A percentile compares a stretch with the other conserved stretches of the same genome.
These are phyloP conservation scores for Globisporangium okanoganense DNA, from an alignment of 352 stramenopile species.

Conservation along the genomic window DNA sequence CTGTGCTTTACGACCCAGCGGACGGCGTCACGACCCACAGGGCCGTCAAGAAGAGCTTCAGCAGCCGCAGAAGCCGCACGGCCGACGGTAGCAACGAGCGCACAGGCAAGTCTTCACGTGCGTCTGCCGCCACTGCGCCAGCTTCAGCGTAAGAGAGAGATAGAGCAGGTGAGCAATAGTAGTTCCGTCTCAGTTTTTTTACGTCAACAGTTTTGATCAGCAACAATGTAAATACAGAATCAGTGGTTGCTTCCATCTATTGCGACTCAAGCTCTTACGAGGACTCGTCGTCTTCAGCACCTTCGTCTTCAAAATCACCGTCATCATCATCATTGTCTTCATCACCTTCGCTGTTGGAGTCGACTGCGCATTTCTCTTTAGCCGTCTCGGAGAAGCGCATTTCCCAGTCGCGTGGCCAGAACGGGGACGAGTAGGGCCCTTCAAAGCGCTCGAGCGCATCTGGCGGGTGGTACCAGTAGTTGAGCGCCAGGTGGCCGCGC, in stretches of 20 bases:
- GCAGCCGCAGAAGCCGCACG: neutral
- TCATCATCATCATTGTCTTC: conserved; percentile 8
- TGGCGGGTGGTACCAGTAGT: conserved; percentile 89
- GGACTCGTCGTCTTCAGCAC: neutral
- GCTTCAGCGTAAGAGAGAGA: neutral
- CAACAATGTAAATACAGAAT: neutral
- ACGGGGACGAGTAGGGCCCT: conserved; percentile 71
- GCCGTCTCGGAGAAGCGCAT: conserved; percentile 25
- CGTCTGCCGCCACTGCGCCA: neutral
- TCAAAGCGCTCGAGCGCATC: conserved; percentile 56
- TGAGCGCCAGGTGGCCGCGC: conserved; percentile 79
- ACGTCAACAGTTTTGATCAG: neutral
- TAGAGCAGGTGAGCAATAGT: neutral
- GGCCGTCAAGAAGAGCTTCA: neutral
- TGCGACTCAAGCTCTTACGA: neutral
- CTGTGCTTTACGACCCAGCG: conserved; percentile 13
- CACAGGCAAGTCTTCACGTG: conserved; percentile 5
- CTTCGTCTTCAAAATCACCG: conserved; percentile 1
- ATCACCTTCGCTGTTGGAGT: neutral
- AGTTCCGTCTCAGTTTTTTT: neutral
- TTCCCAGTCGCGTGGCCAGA: conserved; percentile 71
- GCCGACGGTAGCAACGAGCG: neutral
- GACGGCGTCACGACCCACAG: neutral
- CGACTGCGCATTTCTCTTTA: neutral
- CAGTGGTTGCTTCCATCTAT: conserved; percentile 8